Evolutionary conservation across 495 filamentous ascomycete species (phyloP).

Genomic region (Pseudevernia furfuracea): DNA sequence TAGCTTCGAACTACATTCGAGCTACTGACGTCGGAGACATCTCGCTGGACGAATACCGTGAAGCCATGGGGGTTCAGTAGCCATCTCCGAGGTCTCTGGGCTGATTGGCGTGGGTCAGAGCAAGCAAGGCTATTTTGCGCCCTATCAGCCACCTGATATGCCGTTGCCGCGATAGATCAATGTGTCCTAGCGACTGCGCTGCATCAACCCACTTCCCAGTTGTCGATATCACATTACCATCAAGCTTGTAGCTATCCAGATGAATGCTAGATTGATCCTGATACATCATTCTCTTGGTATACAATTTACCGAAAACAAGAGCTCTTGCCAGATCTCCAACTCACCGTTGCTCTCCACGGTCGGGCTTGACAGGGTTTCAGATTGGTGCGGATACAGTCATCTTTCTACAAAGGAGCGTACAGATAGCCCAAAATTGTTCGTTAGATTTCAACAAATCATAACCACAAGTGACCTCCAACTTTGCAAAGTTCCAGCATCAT

Average conservation of each 20-base stretch:
- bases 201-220: not conserved
- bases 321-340: not conserved
- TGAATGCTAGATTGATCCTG: not conserved
- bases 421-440: too few relatives aligned
- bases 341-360: not conserved
- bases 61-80: not conserved
- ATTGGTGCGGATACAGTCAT: not conserved
- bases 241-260: not conserved
- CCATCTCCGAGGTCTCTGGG: too few relatives aligned
- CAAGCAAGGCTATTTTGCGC: not conserved
- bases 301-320: not conserved
- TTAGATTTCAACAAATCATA: too few relatives aligned
- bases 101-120: too few relatives aligned
- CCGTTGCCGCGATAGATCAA: not conserved
- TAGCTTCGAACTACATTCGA: not conserved
- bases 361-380: not conserved
- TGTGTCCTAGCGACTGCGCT: not conserved
- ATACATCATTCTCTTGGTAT: not conserved
- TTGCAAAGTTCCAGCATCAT: too few relatives aligned
- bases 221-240: not conserved
- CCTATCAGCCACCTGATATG: not conserved
- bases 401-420: too few relatives aligned
- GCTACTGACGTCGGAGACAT: not conserved
- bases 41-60: not conserved
- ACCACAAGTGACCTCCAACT: too few relatives aligned